A percentile compares a stretch with the other conserved stretches of the same genome.
These are phyloP conservation scores for Lactarius psammicola DNA, from an alignment of 768 basidiomycete genomes.

Conservation along the genomic window DNA sequence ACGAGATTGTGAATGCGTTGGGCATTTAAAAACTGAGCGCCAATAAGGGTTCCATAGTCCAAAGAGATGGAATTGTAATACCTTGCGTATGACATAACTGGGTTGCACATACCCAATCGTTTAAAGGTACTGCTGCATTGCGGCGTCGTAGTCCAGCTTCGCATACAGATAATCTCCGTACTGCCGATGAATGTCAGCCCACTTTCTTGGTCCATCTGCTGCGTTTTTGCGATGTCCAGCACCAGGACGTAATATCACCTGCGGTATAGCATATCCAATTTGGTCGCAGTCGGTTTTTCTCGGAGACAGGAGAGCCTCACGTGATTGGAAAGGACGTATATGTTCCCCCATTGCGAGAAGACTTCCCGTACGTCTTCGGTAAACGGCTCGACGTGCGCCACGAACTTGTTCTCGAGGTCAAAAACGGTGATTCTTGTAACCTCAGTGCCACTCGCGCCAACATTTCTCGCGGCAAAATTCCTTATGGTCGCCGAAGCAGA, in stretches of 20 bases:
- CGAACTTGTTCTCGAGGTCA: conserved; percentile 88
- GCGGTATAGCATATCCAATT: conserved; percentile 81
- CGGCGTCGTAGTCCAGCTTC: conserved; percentile 89
- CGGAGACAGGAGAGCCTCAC: conserved; percentile 69
- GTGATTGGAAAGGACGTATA: conserved; percentile 77
- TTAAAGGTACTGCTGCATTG: conserved; percentile 89
- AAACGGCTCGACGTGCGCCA: conserved; percentile 81
- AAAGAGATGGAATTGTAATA: conserved; percentile 33
- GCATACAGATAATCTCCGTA: conserved; percentile 90
- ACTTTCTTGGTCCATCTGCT: conserved; percentile 65
- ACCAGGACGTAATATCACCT: conserved; percentile 79
- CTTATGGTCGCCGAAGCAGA: conserved; percentile 74
- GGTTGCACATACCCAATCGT: conserved; percentile 89
- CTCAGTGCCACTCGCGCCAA: conserved; percentile 49
- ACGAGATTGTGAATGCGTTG: conserved; percentile 95
- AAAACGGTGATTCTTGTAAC: conserved; percentile 82
- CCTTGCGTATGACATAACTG: conserved; percentile 97
- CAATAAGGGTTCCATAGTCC: conserved; percentile 11
- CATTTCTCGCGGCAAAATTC: conserved; percentile 58
- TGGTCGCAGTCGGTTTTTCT: conserved; percentile 80
- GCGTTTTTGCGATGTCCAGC: conserved; percentile 76
- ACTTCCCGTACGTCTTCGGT: conserved; percentile 81
- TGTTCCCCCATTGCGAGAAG: conserved; percentile 75
- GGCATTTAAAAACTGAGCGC: conserved; percentile 83
- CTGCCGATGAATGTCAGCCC: conserved; percentile 82